These are phyloP conservation scores for Syncephalastrum contaminatum DNA, from an alignment of 371 early-diverging fungal species.

Conservation along the genomic window DNA sequence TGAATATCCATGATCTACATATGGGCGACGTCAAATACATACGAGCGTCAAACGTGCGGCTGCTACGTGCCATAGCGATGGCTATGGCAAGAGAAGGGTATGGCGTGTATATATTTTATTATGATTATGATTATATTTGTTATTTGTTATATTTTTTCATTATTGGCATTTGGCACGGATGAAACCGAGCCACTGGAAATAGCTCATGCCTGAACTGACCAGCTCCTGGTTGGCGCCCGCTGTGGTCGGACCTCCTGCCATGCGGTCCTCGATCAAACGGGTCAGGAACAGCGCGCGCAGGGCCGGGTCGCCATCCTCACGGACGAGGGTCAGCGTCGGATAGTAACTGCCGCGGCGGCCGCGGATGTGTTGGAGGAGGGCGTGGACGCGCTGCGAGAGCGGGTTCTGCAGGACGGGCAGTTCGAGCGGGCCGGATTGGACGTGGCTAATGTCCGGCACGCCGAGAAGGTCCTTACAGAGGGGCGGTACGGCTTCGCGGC, in stretches of 20 bases:
- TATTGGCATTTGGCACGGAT: constrained; percentile 37
- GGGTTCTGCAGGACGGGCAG: constrained; percentile 33
- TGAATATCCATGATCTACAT: too few relatives aligned
- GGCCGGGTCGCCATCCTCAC: constrained; percentile 89
- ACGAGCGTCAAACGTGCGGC: too few relatives aligned
- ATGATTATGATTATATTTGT: constrained; percentile 1
- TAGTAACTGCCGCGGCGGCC: constrained; percentile 45
- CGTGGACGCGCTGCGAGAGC: constrained; percentile 37
- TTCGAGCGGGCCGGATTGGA: constrained; percentile 34
- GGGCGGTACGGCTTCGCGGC: constrained; percentile 62
- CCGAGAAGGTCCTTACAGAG: constrained; percentile 60
- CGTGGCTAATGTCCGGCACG: constrained; percentile 26
- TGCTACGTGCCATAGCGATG: too few relatives aligned
- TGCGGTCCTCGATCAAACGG: constrained; percentile 84
- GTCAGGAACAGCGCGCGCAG: constrained; percentile 81
- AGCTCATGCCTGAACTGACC: constrained; percentile 70
- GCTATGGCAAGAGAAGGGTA: too few relatives aligned
- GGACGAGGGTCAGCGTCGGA: constrained; percentile 73
- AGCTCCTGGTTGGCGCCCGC: constrained; percentile 43
- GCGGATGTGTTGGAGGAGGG: constrained; percentile 17
- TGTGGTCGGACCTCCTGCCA: constrained; percentile 32
- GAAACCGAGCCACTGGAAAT: constrained; percentile 71
- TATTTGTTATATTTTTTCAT: constrained; percentile 4
- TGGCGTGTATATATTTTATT: too few relatives aligned
- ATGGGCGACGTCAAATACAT: too few relatives aligned